phyloP scores from a whole-genome alignment of 208 protist species.

The Acanthamoeba culbertsoni region DNA sequence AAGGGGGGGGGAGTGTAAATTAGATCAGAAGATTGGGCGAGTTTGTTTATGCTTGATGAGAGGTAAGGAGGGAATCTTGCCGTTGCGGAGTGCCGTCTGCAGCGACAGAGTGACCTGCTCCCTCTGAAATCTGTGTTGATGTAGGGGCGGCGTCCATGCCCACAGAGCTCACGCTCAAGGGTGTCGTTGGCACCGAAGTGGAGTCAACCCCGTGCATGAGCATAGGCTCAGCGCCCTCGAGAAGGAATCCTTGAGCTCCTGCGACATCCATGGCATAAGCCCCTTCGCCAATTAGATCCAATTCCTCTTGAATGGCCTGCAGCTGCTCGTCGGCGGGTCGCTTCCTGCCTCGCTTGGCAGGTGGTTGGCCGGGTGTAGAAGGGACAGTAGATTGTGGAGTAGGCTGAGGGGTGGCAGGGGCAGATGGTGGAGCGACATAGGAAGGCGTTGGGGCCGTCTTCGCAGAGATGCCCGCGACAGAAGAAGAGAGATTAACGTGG shows the following conservation, averaged over 20 bases:
- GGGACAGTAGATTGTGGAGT: too few relatives aligned
- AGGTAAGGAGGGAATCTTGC: neutral
- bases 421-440: neutral
- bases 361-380: neutral
- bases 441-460: neutral
- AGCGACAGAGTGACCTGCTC: neutral
- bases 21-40: neutral
- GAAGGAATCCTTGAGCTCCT: neutral
- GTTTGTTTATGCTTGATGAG: neutral
- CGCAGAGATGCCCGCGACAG: neutral
- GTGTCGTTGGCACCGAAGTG: neutral
- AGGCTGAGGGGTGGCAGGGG: neutral
- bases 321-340: neutral
- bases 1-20: neutral
- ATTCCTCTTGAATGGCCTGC: slow-evolving; percentile 46
- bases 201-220: neutral
- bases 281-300: slow-evolving; percentile 41
- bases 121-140: neutral
- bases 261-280: slow-evolving; percentile 10
- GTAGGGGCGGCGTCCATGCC: neutral
- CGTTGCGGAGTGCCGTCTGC: slow-evolving; percentile 13
- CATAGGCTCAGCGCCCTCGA: neutral
- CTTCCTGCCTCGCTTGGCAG: slow-evolving; percentile 3
- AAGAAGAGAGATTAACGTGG: neutral
- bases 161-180: neutral